phyloP scores from a whole-genome alignment of 1,139 yeast species.

The Suhomyces panamericanus region DNA sequence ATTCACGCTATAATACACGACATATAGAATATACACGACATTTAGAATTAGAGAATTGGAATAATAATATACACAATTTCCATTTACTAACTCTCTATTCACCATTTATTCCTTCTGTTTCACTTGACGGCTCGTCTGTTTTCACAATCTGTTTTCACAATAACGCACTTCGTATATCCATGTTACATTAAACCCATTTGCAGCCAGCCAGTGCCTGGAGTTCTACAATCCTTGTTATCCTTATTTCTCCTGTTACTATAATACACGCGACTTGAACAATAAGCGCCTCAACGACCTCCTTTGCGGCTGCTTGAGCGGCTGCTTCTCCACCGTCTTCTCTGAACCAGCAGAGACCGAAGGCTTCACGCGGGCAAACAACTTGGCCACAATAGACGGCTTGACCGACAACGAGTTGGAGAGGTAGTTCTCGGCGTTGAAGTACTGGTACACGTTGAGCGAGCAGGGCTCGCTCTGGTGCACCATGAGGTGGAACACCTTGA shows the following conservation, averaged over 20 bases:
- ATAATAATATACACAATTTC: too few species aligned
- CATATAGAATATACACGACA: too few species aligned
- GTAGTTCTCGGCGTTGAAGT: conserved; percentile 18
- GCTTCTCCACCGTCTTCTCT: conserved; percentile 1
- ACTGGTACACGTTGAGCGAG: conserved; percentile 14
- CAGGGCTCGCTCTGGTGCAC: conserved; percentile 1
- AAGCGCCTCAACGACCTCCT: conserved; percentile 6
- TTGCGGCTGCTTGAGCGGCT: not conserved
- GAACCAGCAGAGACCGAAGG: conserved; percentile 4
- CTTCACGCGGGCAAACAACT: conserved; percentile 2
- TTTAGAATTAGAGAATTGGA: too few species aligned
- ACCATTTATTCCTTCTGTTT: not conserved
- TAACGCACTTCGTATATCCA: not conserved
- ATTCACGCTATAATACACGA: too few species aligned
- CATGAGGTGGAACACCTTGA: conserved; percentile 14
- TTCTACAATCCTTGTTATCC: too few species aligned
- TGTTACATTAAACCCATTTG: not conserved
- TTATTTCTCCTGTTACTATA: too few species aligned
- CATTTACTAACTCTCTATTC: too few species aligned
- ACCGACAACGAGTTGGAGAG: conserved; percentile 8
- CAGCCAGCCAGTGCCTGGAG: too few species aligned
- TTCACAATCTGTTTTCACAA: too few species aligned
- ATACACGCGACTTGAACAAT: conserved; percentile 2
- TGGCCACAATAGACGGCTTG: conserved; percentile 6
- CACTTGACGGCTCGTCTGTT: too few species aligned